Base-by-base conservation (phyloP, 768 basidiomycete genomes). In the Agrocybe chaxingu region DNA sequence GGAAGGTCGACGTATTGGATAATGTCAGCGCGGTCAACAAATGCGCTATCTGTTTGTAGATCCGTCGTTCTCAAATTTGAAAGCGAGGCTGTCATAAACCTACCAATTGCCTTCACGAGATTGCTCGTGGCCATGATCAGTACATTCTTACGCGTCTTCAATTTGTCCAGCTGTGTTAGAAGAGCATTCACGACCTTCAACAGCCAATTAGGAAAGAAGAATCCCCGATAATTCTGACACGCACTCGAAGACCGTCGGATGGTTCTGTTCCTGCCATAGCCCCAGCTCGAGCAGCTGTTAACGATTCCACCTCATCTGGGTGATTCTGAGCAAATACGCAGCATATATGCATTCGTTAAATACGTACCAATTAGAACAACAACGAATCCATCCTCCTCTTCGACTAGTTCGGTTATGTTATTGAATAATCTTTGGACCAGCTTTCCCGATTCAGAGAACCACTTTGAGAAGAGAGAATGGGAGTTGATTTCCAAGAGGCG, bases 371-470 rank as follows among this genome's bases (percentile, higher is more conserved):
- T 99, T 38, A 99, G 76, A 12, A 99, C 92, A 3, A 97, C 85
- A 2, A 99, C 85, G 60, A 99, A 98, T 11, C 82, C 82, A 50
- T 86, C 84, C 55, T 95, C 91, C 59, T 98, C 94, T 44, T 97
- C 94, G 0, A 90, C 87, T 69, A 98, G 78, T 56, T 97, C 94
- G 35, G 80, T 89, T 50, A 99, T 92, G 51, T 80, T 89, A 35
- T 77, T 81, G 64, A 98, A 99, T 12, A 99, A 74, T 42, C 89
- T 82, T 62, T 98, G 96, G 1, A 99, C 97, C 29, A 99, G 82
- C 67, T 99, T 99, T 11, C 97, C 97, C 0, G 94, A 97, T 65
- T 99, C 97, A 0, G 95, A 98, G 70, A 98, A 99, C 96, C 97
- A 99, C 59, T 94, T 90, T 11, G 92, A 95, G 66, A 99, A 98